Percentiles rank a stretch among this genome's conserved stretches.
These are phyloP conservation scores for Boletus edulis DNA, from an alignment of 768 basidiomycete genomes.

Conservation along the genomic window DNA sequence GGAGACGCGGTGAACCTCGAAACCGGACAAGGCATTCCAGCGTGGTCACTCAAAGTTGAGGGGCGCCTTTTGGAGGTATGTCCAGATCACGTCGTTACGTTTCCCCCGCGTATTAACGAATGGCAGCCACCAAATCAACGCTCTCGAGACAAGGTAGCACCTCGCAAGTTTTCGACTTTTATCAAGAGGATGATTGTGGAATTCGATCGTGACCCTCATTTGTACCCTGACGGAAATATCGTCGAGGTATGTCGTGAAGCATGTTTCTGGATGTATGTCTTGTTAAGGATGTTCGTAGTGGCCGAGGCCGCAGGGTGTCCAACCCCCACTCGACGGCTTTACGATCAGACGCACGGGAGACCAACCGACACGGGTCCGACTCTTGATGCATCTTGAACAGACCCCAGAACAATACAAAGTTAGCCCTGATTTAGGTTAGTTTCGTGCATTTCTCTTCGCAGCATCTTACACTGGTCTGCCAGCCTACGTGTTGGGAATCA, in stretches of 20 bases:
- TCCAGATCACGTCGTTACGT: background rate
- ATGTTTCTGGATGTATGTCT: background rate
- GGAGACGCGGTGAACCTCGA: constrained; percentile 56
- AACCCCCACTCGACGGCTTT: constrained; percentile 79
- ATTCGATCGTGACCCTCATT: constrained; percentile 75
- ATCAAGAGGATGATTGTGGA: constrained; percentile 85
- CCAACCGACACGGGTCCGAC: constrained; percentile 66
- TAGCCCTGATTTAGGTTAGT: constrained; percentile 64
- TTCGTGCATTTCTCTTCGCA: background rate
- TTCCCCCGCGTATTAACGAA: background rate
- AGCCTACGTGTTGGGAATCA: constrained; percentile 71
- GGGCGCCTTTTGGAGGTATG: constrained; percentile 80
- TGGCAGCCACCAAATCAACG: constrained; percentile 58
- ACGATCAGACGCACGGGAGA: constrained; percentile 83
- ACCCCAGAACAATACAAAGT: constrained; percentile 86
- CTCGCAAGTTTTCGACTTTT: constrained; percentile 81
- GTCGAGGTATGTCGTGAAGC: constrained; percentile 61
- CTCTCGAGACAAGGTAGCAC: constrained; percentile 56
- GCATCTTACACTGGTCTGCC: constrained; percentile 1
- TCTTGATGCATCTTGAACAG: constrained; percentile 87
- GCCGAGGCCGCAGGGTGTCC: constrained; percentile 53
- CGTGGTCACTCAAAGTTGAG: constrained; percentile 86
- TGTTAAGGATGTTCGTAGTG: constrained; percentile 43
- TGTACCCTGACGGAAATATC: constrained; percentile 84
- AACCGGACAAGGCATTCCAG: constrained; percentile 85